Evolutionary conservation across 176 grass and related monocot species (phyloP).

Genomic region (Carex pumila): DNA sequence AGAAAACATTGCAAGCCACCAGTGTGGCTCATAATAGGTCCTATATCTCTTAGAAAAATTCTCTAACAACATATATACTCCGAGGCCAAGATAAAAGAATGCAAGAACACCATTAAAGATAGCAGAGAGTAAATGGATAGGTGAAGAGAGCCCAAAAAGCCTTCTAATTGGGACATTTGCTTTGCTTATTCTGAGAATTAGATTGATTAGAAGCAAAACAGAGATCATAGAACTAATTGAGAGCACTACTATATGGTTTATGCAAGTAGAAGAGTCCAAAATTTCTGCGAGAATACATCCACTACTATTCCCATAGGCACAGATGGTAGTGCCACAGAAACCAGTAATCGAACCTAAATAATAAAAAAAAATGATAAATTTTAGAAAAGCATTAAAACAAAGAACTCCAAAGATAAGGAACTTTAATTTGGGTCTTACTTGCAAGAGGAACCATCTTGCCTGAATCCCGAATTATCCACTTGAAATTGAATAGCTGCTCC

Average conservation of each 20-base stretch:
- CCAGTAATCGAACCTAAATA: conserved; percentile 35
- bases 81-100: conserved; percentile 39
- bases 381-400: not conserved
- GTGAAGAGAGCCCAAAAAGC: conserved; percentile 21
- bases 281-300: conserved; percentile 25
- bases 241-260: conserved; percentile 43
- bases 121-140: conserved; percentile 17
- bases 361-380: not conserved
- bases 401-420: not conserved
- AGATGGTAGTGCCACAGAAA: conserved; percentile 33
- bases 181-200: conserved; percentile 39
- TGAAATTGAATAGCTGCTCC: not conserved
- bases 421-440: conserved; percentile 15
- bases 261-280: conserved; percentile 58
- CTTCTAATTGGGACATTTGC: not conserved
- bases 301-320: conserved; percentile 22
- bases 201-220: conserved; percentile 22
- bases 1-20: conserved; percentile 45
- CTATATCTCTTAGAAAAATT: conserved; percentile 9
- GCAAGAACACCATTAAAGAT: conserved; percentile 42
- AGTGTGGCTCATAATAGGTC: conserved; percentile 22
- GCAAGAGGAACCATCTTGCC: conserved; percentile 30
- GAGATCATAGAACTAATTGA: conserved; percentile 6
- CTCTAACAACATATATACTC: conserved; percentile 44
- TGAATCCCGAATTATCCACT: not conserved